Evolutionary conservation across 192 early-diverging fungal genomes (phyloP), one percentile per base, ranked within the genome.

Genomic region (Haplosporangium gracile): DNA sequence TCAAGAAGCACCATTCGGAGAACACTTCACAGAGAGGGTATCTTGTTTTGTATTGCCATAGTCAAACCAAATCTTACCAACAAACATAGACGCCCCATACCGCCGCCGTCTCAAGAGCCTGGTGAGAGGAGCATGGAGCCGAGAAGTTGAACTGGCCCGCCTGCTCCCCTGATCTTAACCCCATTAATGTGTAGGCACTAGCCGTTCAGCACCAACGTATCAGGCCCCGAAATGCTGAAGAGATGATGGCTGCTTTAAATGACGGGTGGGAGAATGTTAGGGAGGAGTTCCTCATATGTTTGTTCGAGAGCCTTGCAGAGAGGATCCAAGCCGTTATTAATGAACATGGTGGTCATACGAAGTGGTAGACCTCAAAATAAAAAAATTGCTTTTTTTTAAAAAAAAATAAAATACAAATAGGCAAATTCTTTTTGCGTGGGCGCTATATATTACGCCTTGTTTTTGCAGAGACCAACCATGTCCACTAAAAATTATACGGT

Each of bases 81-180:
- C 5, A 15, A 4, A 53, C 51, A 53, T 53, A 53, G 20, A 53
- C 51, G 51, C 51, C 42, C 32, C 70, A 72, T 40, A 38, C 11
- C 70, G 32, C 70, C 10, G 7, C 24, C 36, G 9, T 42, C 8
- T 9, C 70, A 72, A 42, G 24, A 9, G 22, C 13, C 36, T 72
- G 40, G 70, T 8, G 70, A n/a, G 70, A 72, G 22, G 42, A 36
- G 22, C 9, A 40, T 18, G n/a, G 32, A 40, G 43, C 22, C 24
- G 70, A 72, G 7, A 72, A 26, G 40, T 42, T 72, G 32, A 42
- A n/a, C 22, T 72, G 70, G 40, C 70, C 70, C 10, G 39, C 70
- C 32, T 40, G 40, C 40, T 72, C 70, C 24, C 70, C 70, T 40
- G 70, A 72, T 72, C 70, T 72, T 20, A 72, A 72, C 40, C 70